Evolutionary conservation across 371 early-diverging fungal genomes (phyloP).

Genomic region (Mucor saturninus): DNA sequence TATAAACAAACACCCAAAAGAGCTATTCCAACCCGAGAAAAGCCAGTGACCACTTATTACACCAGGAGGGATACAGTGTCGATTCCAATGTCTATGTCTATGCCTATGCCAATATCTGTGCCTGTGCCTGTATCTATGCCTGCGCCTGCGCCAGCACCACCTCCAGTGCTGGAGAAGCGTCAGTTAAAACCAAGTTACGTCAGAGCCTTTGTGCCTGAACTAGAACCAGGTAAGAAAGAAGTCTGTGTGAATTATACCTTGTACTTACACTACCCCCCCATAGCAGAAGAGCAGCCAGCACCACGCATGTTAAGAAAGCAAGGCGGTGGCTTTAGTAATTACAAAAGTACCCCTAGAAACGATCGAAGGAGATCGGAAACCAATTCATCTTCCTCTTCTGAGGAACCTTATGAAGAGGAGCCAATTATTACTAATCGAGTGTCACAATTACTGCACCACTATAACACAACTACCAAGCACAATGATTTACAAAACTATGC

Average conservation of each 20-base stretch:
- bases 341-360: neutral
- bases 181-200: neutral
- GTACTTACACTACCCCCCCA: neutral
- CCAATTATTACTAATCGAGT: neutral
- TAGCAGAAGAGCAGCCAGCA: neutral
- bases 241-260: neutral
- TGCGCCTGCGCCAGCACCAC: too few species aligned
- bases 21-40: too few species aligned
- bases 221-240: neutral
- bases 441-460: too few species aligned
- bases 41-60: too few species aligned
- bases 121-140: too few species aligned
- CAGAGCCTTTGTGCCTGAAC: neutral
- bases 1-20: too few species aligned
- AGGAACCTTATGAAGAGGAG: slow-evolving; percentile 5
- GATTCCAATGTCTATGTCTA: too few species aligned
- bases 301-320: neutral
- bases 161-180: too few species aligned
- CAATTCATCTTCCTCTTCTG: neutral
- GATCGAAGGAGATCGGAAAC: slow-evolving; percentile 6
- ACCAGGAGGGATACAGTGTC: too few species aligned
- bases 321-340: neutral
- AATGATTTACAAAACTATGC: neutral
- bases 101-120: too few species aligned
- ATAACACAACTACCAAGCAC: neutral